Evolutionary conservation across 2,329 filamentous ascomycete genomes (phyloP).

Genomic region (Penicillium crustosum): DNA sequence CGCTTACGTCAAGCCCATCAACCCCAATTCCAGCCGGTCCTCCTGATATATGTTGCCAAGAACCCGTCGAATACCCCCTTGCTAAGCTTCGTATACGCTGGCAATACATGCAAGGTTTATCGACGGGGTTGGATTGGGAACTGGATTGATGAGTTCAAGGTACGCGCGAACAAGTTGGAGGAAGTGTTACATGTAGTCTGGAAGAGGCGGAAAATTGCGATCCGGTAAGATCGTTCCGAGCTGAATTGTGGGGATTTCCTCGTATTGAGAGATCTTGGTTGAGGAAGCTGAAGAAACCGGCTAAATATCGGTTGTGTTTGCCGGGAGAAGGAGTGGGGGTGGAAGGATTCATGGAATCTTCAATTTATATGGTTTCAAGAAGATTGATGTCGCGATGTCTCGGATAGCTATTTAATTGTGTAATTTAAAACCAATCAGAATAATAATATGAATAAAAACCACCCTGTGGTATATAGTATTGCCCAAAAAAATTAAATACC

Average conservation of each 20-base stretch:
- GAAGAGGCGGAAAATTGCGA: no score
- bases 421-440: neutral
- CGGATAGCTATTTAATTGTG: neutral
- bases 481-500: neutral
- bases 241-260: no score
- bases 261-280: no score
- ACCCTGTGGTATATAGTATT: neutral
- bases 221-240: no score
- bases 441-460: neutral
- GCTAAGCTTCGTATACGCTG: constrained; percentile 7
- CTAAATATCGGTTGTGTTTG: no score
- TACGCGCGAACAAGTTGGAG: no score
- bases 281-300: no score
- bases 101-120: constrained; percentile 5
- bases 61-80: constrained; percentile 3
- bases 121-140: no score
- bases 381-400: neutral
- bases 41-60: constrained; percentile 8
- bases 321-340: no score
- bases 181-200: no score
- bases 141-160: no score
- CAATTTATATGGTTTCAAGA: neutral
- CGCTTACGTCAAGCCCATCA: constrained; percentile 10
- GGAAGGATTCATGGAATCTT: no score
- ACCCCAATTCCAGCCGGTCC: constrained; percentile 11